Percentiles rank a stretch among this genome's conserved stretches.
Conservation (phyloP, 108 stramenopile genomes). For the Cylindrotheca fusiformis region DNA sequence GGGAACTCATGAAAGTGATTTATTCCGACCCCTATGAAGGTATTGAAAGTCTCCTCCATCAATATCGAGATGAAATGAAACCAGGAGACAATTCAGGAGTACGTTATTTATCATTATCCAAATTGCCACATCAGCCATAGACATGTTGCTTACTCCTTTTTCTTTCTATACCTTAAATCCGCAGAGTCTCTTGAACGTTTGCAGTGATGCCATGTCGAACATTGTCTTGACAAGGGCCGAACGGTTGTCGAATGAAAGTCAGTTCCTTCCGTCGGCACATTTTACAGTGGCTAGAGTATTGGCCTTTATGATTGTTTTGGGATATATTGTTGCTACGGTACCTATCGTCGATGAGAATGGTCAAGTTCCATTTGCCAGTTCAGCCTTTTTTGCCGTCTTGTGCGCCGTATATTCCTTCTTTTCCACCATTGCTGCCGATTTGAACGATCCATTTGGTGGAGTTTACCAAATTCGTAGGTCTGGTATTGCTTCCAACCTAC, state of each 20-base stretch:
- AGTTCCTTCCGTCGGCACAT: constrained; percentile 60
- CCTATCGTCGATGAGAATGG: constrained; percentile 37
- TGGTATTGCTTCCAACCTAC: constrained; percentile 47
- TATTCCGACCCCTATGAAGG: constrained; percentile 58
- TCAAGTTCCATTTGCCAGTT: constrained; percentile 35
- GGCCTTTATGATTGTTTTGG: constrained; percentile 44
- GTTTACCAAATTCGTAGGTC: constrained; percentile 69
- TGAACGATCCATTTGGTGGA: constrained; percentile 67
- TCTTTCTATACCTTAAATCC: too few relatives aligned
- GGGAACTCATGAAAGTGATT: constrained; percentile 58
- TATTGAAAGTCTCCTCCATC: not conserved
- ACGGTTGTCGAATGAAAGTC: constrained; percentile 60
- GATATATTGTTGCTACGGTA: constrained; percentile 43
- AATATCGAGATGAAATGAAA: not conserved
- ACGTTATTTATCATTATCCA: too few relatives aligned
- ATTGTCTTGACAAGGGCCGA: constrained; percentile 42
- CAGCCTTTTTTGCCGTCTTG: constrained; percentile 55
- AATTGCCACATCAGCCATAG: too few relatives aligned
- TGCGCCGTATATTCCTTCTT: constrained; percentile 58
- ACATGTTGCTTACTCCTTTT: too few relatives aligned
- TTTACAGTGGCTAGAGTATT: constrained; percentile 46
- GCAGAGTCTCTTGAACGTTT: constrained; percentile 31
- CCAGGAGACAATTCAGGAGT: too few relatives aligned
- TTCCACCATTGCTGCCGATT: constrained; percentile 60
- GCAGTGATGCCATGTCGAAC: constrained; percentile 41